Conservation (phyloP, 192 early-diverging fungal genomes). For the Entophlyctis luteolus region DNA sequence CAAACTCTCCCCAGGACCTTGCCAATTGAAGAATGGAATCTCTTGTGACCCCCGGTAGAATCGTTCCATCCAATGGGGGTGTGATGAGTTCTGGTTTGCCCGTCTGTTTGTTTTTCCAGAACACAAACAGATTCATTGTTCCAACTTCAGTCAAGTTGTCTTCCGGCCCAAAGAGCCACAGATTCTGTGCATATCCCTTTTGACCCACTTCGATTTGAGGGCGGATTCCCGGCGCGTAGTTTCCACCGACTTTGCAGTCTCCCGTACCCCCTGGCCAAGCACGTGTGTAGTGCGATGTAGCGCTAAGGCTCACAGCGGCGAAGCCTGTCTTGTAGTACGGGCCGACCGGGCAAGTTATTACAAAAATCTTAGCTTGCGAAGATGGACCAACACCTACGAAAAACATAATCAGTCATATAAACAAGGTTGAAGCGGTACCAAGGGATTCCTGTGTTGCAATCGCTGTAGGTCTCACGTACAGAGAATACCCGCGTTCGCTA, state of each 20-base stretch:
- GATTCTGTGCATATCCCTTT: conserved; percentile 87
- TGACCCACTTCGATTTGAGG: conserved; percentile 83
- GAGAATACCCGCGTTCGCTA: conserved; percentile 81
- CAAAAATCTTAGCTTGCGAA: conserved; percentile 74
- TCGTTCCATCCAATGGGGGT: conserved; percentile 88
- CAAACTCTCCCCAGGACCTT: conserved; percentile 78
- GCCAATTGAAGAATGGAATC: conserved; percentile 83
- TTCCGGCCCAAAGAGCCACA: conserved; percentile 90
- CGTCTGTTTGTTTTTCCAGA: conserved; percentile 73
- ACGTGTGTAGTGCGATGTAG: conserved; percentile 79
- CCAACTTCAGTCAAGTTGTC: conserved; percentile 91
- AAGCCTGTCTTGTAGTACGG: conserved; percentile 97
- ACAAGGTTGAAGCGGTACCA: conserved; percentile 28
- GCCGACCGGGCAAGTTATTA: conserved; percentile 88
- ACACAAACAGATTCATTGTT: conserved; percentile 94
- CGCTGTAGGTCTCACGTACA: conserved; percentile 89
- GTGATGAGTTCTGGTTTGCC: conserved; percentile 84
- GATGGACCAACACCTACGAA: conserved; percentile 73
- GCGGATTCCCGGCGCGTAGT: conserved; percentile 77
- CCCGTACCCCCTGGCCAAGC: conserved; percentile 96
- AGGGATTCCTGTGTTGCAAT: conserved; percentile 81
- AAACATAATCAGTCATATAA: not conserved
- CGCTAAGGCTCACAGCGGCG: conserved; percentile 77
- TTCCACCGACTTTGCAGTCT: conserved; percentile 85
- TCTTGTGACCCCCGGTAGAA: conserved; percentile 92